Base-by-base conservation (phyloP, 352 stramenopile species). In the Globisporangium yorkense region DNA sequence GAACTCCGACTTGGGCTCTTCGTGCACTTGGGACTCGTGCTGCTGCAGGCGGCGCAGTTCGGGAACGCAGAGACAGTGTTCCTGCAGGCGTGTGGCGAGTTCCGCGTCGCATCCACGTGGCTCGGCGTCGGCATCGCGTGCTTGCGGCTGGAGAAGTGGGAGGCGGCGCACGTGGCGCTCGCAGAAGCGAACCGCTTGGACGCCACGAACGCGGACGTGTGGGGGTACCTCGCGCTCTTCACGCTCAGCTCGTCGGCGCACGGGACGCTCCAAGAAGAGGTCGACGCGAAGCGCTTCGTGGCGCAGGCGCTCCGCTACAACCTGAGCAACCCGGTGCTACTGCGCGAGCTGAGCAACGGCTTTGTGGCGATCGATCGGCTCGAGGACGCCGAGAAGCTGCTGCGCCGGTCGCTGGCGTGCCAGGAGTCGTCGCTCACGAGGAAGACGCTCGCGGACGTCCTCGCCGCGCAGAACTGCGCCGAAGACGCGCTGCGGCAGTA, bases 281-380 rank as follows among this genome's bases (percentile, higher is more conserved):
- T 55, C 35, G 68, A 77, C 18, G 77, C 65, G 4, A 67, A 74
- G 49, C 70, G 71, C 13, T 78, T 73, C 56, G 71, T 91, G 8
- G 61, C 74, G 4, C 79, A 93, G 63, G 81, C 81, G 1, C 62
- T 93, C 35, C 70, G 80, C 5, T 71, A 80, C 51, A 68, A 88
- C 21, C 53, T 89, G 55, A 76, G 68, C 48, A 92, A 86, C 49
- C 72, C 78, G 0, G 77, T 63, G 31, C 65, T 94, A 24, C 63
- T 92, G 33, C 70, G 84, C 12, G 84, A 94, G 43, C 75, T 94
- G n/a, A 90, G 84, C 67, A 92, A 77, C 63, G 78, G 68, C 31
- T 92, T 89, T 31, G 74, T 94, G 7, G 78, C 84, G 29, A 76
- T 88, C 48, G 84, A 94, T 60, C 74, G 78, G 1, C 74, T 94